These are phyloP conservation scores for Aristolochia californica DNA, from an alignment of 164 flowering plant species.

Conservation along the genomic window DNA sequence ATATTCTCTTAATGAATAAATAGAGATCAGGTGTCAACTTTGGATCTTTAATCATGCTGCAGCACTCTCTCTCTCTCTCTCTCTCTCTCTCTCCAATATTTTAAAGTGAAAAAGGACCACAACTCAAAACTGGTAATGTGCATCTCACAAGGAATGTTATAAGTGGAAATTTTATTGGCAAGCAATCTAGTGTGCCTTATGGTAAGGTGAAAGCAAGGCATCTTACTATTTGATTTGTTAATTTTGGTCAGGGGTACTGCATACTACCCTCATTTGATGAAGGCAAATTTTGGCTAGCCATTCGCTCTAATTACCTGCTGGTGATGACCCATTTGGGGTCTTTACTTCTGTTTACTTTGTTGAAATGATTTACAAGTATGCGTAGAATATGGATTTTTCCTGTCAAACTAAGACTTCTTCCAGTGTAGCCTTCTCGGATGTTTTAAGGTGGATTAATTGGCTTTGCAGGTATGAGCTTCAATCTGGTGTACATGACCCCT, in stretches of 20 bases:
- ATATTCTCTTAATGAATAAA: too few relatives aligned
- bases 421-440: neutral
- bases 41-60: too few relatives aligned
- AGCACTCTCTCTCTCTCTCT: too few relatives aligned
- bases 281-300: constrained; percentile 63
- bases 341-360: neutral
- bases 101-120: too few relatives aligned
- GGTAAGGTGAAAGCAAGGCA: too few relatives aligned
- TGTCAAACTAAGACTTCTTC: neutral
- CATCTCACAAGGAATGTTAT: too few relatives aligned
- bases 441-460: constrained; percentile 1
- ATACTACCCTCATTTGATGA: constrained; percentile 56
- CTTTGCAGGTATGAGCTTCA: constrained; percentile 58
- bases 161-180: too few relatives aligned
- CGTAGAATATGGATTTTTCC: neutral
- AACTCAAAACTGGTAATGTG: too few relatives aligned
- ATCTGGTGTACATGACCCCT: constrained; percentile 47
- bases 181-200: too few relatives aligned
- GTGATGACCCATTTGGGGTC: constrained; percentile 55
- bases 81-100: too few relatives aligned
- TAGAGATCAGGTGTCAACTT: too few relatives aligned
- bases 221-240: too few relatives aligned
- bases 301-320: constrained; percentile 72
- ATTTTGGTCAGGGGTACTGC: constrained; percentile 52
- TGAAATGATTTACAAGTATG: neutral